Percentiles rank a stretch among this genome's conserved stretches.
Evolutionary conservation across 805 yeast genomes (phyloP).

Genomic region (Ogataea naganishii): DNA sequence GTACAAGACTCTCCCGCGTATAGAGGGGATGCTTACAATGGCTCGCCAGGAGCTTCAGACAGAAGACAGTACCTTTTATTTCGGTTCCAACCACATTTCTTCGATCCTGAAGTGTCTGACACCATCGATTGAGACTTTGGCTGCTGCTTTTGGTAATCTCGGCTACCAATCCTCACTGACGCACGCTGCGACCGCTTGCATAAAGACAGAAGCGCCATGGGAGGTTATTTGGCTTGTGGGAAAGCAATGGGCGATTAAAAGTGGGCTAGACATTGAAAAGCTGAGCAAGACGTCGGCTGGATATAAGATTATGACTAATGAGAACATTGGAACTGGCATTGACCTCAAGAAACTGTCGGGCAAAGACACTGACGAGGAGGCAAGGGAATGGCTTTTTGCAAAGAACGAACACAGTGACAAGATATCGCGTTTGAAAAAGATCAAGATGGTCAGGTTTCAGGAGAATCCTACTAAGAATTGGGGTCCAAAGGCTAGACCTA

Average conservation of each 20-base stretch:
- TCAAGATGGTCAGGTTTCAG: constrained; percentile 82
- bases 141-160: constrained; percentile 75
- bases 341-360: constrained; percentile 20
- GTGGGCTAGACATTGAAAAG: constrained; percentile 30
- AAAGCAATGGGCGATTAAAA: constrained; percentile 48
- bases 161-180: constrained; percentile 81
- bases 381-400: constrained; percentile 45
- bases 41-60: constrained; percentile 58
- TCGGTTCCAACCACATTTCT: constrained; percentile 69
- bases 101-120: constrained; percentile 74
- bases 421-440: constrained; percentile 54
- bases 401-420: constrained; percentile 47
- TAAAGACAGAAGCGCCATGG: constrained; percentile 90
- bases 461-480: constrained; percentile 90
- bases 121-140: constrained; percentile 64
- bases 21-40: constrained; percentile 86
- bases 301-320: constrained; percentile 42
- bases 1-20: constrained; percentile 76
- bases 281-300: constrained; percentile 49
- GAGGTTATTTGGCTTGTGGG: constrained; percentile 65
- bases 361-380: constrained; percentile 11
- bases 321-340: constrained; percentile 24
- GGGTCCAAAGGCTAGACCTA: constrained; percentile 93
- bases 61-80: constrained; percentile 61
- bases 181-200: constrained; percentile 77